phyloP scores from a whole-genome alignment of 345 rosid genomes.

The Eucalyptus albens region DNA sequence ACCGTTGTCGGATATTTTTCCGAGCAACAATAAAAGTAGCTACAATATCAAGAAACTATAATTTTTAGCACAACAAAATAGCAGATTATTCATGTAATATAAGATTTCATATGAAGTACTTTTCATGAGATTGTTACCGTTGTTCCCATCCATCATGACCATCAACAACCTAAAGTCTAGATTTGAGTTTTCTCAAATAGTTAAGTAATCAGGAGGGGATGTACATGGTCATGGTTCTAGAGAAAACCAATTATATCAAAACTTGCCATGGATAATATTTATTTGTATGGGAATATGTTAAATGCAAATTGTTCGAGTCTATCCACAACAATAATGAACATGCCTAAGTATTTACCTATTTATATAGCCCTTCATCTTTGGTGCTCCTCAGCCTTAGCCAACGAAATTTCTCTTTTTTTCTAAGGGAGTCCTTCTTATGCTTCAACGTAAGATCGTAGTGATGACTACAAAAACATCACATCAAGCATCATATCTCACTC shows the following conservation, averaged over 20 bases:
- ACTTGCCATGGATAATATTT: neutral
- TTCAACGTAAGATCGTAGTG: neutral
- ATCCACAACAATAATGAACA: neutral
- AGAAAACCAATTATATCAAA: neutral
- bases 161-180: neutral
- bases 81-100: neutral
- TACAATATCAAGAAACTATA: neutral
- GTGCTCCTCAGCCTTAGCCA: neutral
- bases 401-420: neutral
- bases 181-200: neutral
- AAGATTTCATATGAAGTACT: neutral
- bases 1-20: neutral
- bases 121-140: neutral
- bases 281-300: neutral
- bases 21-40: neutral
- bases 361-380: neutral
- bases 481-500: neutral
- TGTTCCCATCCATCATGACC: neutral
- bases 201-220: neutral
- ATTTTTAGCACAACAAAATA: neutral
- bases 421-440: neutral
- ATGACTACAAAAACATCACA: neutral
- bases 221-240: neutral
- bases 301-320: neutral
- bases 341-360: neutral